Conservation (phyloP, 352 stramenopile species). For the Globisporangium megalacanthum region DNA sequence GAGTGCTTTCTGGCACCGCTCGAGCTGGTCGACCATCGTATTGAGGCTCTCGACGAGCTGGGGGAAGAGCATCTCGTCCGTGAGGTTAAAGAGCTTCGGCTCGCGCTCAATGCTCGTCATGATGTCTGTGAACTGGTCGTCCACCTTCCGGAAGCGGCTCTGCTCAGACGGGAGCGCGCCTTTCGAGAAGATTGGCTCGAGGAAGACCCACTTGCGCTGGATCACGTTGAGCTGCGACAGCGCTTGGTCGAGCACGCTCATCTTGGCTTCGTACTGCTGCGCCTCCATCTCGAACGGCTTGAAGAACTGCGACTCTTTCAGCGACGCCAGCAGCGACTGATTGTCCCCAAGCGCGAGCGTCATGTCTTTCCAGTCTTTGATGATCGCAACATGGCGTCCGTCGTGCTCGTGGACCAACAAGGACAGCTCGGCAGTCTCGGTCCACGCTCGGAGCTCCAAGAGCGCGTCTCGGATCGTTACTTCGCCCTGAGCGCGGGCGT, state of each 20-base stretch:
- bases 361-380: slow-evolving; percentile 96
- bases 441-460: slow-evolving; percentile 92
- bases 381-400: slow-evolving; percentile 76
- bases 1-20: slow-evolving; percentile 93
- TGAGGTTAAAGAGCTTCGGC: slow-evolving; percentile 90
- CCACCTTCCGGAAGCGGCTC: slow-evolving; percentile 86
- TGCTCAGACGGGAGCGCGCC: slow-evolving; percentile 91
- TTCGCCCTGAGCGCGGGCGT: slow-evolving; percentile 87
- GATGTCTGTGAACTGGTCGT: slow-evolving; percentile 93
- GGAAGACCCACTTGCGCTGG: slow-evolving; percentile 96
- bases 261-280: slow-evolving; percentile 88
- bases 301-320: slow-evolving; percentile 96
- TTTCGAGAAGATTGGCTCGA: slow-evolving; percentile 95
- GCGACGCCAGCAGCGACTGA: slow-evolving; percentile 89
- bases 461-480: slow-evolving; percentile 94
- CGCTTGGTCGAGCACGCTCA: slow-evolving; percentile 79
- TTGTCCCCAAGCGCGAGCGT: slow-evolving; percentile 94
- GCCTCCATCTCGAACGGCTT: slow-evolving; percentile 92
- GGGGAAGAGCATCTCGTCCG: slow-evolving; percentile 89
- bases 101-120: slow-evolving; percentile 87
- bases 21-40: slow-evolving; percentile 91
- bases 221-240: slow-evolving; percentile 87
- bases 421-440: slow-evolving; percentile 86
- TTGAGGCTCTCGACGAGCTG: slow-evolving; percentile 72
- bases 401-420: slow-evolving; percentile 87